phyloP scores from a whole-genome alignment of 2,329 filamentous ascomycete genomes.

The Penicillium corylophilum region DNA sequence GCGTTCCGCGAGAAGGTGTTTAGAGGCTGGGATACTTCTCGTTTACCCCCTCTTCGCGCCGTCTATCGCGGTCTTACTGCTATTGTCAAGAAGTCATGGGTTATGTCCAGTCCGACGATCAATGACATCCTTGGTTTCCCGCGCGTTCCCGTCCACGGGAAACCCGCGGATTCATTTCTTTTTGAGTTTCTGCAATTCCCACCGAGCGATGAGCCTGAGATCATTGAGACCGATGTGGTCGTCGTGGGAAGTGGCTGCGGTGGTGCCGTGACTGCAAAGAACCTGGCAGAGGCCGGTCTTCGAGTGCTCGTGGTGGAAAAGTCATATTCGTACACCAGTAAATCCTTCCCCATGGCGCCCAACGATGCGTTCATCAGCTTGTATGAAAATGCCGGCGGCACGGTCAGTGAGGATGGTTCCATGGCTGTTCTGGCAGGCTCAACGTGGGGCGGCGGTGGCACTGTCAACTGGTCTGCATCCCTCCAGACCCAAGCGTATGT shows the following conservation, averaged over 20 bases:
- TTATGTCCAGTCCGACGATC: slow-evolving; percentile 52
- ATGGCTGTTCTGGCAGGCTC: slow-evolving; percentile 66
- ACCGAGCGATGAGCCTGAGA: slow-evolving; percentile 53
- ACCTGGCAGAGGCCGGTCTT: slow-evolving; percentile 72
- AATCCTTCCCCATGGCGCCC: slow-evolving; percentile 72
- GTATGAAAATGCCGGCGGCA: slow-evolving; percentile 66
- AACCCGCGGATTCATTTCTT: slow-evolving; percentile 51
- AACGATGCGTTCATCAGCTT: slow-evolving; percentile 61
- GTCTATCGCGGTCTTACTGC: slow-evolving; percentile 51
- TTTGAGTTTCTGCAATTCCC: slow-evolving; percentile 61
- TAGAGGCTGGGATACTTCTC: slow-evolving; percentile 53
- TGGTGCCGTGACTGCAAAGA: slow-evolving; percentile 77
- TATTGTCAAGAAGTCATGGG: slow-evolving; percentile 55
- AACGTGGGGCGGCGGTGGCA: slow-evolving; percentile 82
- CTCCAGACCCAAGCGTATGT: slow-evolving; percentile 72
- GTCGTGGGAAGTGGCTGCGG: slow-evolving; percentile 87
- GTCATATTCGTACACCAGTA: slow-evolving; percentile 70
- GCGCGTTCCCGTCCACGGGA: slow-evolving; percentile 54
- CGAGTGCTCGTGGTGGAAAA: slow-evolving; percentile 81
- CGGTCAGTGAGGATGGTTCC: slow-evolving; percentile 57
- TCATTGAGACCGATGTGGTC: slow-evolving; percentile 75
- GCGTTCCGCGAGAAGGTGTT: slow-evolving; percentile 56
- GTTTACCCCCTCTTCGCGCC: slow-evolving; percentile 52
- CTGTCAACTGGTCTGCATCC: slow-evolving; percentile 77
- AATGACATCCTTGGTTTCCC: slow-evolving; percentile 54